phyloP scores from a whole-genome alignment of 345 rosid genomes.

The Eucalyptus pauciflora region DNA sequence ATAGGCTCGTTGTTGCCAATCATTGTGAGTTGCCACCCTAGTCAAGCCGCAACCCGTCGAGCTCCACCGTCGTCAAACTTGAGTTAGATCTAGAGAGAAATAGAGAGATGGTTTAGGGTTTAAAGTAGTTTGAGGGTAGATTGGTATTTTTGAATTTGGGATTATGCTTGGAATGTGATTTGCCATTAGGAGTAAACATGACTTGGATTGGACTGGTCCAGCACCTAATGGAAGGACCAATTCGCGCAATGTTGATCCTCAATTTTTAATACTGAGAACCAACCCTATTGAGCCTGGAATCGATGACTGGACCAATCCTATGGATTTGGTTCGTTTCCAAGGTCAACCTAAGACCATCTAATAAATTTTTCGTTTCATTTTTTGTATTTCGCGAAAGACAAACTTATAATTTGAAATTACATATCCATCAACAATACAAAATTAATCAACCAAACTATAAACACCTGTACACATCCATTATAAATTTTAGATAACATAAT shows the following conservation, averaged over 20 bases:
- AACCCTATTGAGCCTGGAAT: too few relatives aligned
- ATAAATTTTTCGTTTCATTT: too few relatives aligned
- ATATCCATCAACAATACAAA: too few relatives aligned
- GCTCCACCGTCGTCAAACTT: neutral
- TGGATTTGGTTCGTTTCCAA: fast-evolving
- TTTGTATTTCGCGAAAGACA: too few relatives aligned
- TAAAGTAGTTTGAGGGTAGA: neutral
- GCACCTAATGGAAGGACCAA: fast-evolving
- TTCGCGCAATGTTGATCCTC: fast-evolving
- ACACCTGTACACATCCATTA: too few relatives aligned
- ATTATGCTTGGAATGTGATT: neutral
- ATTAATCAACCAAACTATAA: too few relatives aligned
- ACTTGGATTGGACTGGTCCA: fast-evolving
- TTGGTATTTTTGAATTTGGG: neutral
- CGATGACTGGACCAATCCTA: fast-evolving
- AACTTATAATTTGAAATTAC: too few relatives aligned
- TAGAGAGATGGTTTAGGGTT: neutral
- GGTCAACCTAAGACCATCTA: too few relatives aligned
- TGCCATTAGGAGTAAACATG: too few relatives aligned
- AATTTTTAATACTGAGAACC: fast-evolving
- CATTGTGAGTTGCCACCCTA: neutral
- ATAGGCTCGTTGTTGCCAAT: neutral
- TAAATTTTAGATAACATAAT: too few relatives aligned
- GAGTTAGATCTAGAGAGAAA: neutral
- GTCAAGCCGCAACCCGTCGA: fast-evolving